A percentile compares a stretch with the other conserved stretches of the same genome.
phyloP scores from a whole-genome alignment of 768 basidiomycete genomes.

The Boletus subcaerulescens region DNA sequence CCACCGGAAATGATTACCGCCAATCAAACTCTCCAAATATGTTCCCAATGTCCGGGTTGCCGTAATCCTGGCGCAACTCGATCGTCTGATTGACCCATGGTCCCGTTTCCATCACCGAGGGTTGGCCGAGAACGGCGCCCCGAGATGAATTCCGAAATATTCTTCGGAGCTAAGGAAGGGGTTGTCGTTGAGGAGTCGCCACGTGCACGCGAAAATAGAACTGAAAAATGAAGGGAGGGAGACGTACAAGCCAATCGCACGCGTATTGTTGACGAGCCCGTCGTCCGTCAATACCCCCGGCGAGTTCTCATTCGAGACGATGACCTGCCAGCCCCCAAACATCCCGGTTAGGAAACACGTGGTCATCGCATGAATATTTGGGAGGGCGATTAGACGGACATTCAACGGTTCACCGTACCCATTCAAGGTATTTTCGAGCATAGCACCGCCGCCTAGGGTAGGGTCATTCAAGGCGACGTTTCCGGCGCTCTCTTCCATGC shows the following conservation, averaged over 20 bases:
- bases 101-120: constrained; percentile 46
- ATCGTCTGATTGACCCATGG: constrained; percentile 39
- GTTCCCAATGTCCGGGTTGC: constrained; percentile 35
- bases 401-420: constrained; percentile 46
- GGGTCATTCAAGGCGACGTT: constrained; percentile 36
- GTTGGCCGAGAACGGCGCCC: constrained; percentile 39
- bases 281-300: constrained; percentile 50
- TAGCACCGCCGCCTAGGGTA: constrained; percentile 37
- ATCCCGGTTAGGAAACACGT: neutral
- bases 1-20: constrained; percentile 50
- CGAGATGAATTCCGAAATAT: constrained; percentile 37
- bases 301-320: constrained; percentile 64
- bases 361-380: neutral
- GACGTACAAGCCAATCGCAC: constrained; percentile 60
- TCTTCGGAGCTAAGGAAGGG: constrained; percentile 35
- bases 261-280: constrained; percentile 58
- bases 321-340: constrained; percentile 37
- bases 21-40: constrained; percentile 43
- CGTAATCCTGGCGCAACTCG: constrained; percentile 46
- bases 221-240: no score
- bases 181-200: neutral
- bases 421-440: constrained; percentile 37
- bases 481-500: neutral
- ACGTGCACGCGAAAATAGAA: no score
- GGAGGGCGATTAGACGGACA: constrained; percentile 21